phyloP scores from a whole-genome alignment of 2,329 filamentous ascomycete species.

The Colletotrichum liaoningense region DNA sequence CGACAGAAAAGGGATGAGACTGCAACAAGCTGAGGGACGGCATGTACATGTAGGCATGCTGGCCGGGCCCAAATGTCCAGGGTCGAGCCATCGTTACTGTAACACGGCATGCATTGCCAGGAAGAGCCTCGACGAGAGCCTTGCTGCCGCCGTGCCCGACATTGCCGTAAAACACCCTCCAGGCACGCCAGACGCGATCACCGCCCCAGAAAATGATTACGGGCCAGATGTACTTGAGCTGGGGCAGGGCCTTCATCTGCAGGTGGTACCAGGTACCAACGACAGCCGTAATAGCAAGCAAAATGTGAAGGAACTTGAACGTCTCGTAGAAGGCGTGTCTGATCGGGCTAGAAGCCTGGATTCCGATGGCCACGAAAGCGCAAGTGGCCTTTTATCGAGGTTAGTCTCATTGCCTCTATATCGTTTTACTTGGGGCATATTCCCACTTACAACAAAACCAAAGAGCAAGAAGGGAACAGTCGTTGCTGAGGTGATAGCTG shows the following conservation, averaged over 20 bases:
- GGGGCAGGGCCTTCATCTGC: slow-evolving; percentile 63
- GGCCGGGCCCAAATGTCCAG: slow-evolving; percentile 80
- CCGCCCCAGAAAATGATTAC: slow-evolving; percentile 75
- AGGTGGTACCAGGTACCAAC: slow-evolving; percentile 77
- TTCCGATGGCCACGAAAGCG: slow-evolving; percentile 70
- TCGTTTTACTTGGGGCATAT: not conserved
- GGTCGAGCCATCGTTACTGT: slow-evolving; percentile 80
- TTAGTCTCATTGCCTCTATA: slow-evolving; percentile 30
- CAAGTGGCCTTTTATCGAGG: slow-evolving; percentile 59
- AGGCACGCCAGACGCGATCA: slow-evolving; percentile 71
- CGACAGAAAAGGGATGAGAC: slow-evolving; percentile 83
- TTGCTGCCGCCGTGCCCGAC: slow-evolving; percentile 73
- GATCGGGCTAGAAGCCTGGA: slow-evolving; percentile 78
- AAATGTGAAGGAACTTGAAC: slow-evolving; percentile 80
- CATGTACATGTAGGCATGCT: slow-evolving; percentile 85
- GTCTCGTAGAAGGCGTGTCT: slow-evolving; percentile 84
- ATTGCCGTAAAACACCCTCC: slow-evolving; percentile 73
- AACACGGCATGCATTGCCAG: slow-evolving; percentile 79
- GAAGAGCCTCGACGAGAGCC: slow-evolving; percentile 79
- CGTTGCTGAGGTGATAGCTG: slow-evolving; percentile 49
- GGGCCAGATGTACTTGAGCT: slow-evolving; percentile 69
- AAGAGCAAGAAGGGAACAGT: slow-evolving; percentile 63
- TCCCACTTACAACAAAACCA: slow-evolving; percentile 71
- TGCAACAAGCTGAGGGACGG: slow-evolving; percentile 78
- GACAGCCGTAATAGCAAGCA: slow-evolving; percentile 68